These are phyloP conservation scores for Lentinus brumalis DNA, from an alignment of 768 basidiomycete genomes.

Conservation along the genomic window DNA sequence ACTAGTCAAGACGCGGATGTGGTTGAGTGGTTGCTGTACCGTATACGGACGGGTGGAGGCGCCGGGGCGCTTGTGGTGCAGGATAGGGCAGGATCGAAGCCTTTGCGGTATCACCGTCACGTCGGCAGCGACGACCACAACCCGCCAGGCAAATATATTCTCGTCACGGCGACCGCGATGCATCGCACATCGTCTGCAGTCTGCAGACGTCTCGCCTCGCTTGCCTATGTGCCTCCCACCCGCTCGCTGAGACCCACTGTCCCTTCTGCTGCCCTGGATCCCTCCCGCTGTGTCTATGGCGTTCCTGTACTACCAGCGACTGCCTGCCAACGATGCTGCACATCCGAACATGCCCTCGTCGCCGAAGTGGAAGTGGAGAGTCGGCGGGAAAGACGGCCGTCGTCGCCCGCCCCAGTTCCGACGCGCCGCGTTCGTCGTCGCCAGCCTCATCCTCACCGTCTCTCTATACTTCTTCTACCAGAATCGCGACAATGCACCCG, in stretches of 20 bases:
- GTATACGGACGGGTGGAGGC: too few relatives aligned
- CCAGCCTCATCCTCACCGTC: conserved; percentile 9
- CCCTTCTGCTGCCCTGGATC: neutral
- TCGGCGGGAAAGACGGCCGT: conserved; percentile 11
- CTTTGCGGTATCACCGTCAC: too few relatives aligned
- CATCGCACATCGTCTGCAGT: too few relatives aligned
- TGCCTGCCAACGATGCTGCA: conserved; percentile 9
- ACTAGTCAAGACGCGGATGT: too few relatives aligned
- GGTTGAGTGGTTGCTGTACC: too few relatives aligned
- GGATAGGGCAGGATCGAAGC: too few relatives aligned
- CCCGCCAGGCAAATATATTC: too few relatives aligned
- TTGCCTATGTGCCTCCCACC: neutral
- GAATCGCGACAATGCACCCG: neutral
- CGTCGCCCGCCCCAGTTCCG: conserved; percentile 19
- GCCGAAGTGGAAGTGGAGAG: conserved; percentile 16
- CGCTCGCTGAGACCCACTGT: neutral
- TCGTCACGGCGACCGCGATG: too few relatives aligned
- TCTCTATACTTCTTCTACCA: conserved; percentile 17
- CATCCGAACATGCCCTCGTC: conserved; percentile 7
- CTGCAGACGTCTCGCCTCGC: too few relatives aligned
- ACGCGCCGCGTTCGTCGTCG: conserved; percentile 8
- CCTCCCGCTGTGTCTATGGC: conserved; percentile 10
- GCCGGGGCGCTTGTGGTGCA: too few relatives aligned
- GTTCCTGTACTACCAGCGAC: conserved; percentile 10
- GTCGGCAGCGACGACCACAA: too few relatives aligned